Evolutionary conservation across 768 basidiomycete genomes (phyloP).

Genomic region (Ramaria sp.): DNA sequence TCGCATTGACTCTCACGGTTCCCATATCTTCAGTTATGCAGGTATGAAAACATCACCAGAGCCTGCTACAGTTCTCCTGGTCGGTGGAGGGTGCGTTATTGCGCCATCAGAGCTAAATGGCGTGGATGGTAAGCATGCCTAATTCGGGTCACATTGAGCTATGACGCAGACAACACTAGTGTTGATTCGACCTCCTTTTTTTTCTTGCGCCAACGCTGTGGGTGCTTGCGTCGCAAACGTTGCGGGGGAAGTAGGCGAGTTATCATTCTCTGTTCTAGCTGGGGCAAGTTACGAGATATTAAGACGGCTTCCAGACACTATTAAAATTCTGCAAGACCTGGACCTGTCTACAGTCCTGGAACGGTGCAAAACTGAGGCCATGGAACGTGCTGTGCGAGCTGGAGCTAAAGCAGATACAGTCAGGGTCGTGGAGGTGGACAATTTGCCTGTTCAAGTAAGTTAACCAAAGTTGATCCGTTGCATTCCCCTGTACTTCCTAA

Average conservation of each 20-base stretch:
- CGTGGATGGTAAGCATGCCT: slow-evolving; percentile 21
- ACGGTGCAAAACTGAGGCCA: slow-evolving; percentile 26
- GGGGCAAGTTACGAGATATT: slow-evolving; percentile 9
- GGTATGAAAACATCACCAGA: slow-evolving; percentile 54
- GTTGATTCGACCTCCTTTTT: slow-evolving; percentile 39
- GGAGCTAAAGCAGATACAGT: slow-evolving; percentile 34
- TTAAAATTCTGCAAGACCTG: slow-evolving; percentile 24
- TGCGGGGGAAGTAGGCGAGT: slow-evolving; percentile 33
- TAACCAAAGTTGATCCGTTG: neutral
- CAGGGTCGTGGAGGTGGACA: slow-evolving; percentile 45
- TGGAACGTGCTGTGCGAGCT: slow-evolving; percentile 32
- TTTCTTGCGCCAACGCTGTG: slow-evolving; percentile 25
- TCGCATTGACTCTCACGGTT: neutral
- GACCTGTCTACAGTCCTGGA: slow-evolving; percentile 23
- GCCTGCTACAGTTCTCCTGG: slow-evolving; percentile 47
- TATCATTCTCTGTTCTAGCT: slow-evolving; percentile 8
- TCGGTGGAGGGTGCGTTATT: slow-evolving; percentile 57
- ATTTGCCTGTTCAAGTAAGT: slow-evolving; percentile 39
- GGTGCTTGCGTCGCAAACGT: slow-evolving; percentile 48
- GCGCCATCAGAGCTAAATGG: slow-evolving; percentile 41
- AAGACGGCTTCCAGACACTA: slow-evolving; percentile 24
- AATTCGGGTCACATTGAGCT: too few relatives aligned
- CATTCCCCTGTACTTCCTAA: neutral
- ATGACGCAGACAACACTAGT: slow-evolving; percentile 11
- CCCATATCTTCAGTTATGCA: neutral